A percentile compares a stretch with the other conserved stretches of the same genome.
Evolutionary conservation across 495 filamentous ascomycete species (phyloP).

Genomic region (Xylaria sp.): DNA sequence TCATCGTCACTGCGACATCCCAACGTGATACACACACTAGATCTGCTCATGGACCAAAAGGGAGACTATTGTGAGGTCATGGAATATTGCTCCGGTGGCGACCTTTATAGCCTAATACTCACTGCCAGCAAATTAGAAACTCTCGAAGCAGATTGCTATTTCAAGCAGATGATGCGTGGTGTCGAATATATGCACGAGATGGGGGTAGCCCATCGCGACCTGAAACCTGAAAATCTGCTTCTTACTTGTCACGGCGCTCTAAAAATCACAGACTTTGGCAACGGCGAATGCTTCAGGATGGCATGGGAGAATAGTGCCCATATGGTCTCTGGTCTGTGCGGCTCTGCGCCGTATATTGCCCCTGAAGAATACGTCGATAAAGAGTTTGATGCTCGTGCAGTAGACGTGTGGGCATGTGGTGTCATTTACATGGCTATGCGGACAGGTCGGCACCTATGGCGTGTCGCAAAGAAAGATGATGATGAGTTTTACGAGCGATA

Average conservation of each 20-base stretch:
- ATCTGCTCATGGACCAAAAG: constrained; percentile 93
- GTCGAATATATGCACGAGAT: constrained; percentile 99
- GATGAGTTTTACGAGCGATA: constrained; percentile 97
- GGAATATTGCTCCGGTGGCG: constrained; percentile 97
- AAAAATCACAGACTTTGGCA: constrained; percentile 99
- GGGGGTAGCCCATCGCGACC: constrained; percentile 96
- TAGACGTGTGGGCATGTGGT: constrained; percentile 97
- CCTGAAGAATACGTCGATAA: constrained; percentile 94
- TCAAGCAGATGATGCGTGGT: constrained; percentile 99
- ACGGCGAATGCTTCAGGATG: constrained; percentile 99
- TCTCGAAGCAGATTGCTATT: constrained; percentile 94
- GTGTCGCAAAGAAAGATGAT: constrained; percentile 92
- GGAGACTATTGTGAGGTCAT: constrained; percentile 99
- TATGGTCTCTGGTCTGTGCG: constrained; percentile 96
- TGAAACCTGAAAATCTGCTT: constrained; percentile 97
- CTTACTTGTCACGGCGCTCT: constrained; percentile 92
- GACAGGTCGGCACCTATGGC: constrained; percentile 94
- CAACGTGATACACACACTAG: constrained; percentile 97
- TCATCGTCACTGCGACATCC: constrained; percentile 95
- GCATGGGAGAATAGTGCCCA: constrained; percentile 98
- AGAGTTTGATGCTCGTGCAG: constrained; percentile 95
- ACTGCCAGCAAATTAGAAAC: constrained; percentile 93
- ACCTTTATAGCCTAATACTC: constrained; percentile 94
- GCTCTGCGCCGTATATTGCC: constrained; percentile 95
- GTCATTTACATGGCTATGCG: constrained; percentile 99